Base-by-base conservation (phyloP, 768 basidiomycete species). In the Suillus spraguei region DNA sequence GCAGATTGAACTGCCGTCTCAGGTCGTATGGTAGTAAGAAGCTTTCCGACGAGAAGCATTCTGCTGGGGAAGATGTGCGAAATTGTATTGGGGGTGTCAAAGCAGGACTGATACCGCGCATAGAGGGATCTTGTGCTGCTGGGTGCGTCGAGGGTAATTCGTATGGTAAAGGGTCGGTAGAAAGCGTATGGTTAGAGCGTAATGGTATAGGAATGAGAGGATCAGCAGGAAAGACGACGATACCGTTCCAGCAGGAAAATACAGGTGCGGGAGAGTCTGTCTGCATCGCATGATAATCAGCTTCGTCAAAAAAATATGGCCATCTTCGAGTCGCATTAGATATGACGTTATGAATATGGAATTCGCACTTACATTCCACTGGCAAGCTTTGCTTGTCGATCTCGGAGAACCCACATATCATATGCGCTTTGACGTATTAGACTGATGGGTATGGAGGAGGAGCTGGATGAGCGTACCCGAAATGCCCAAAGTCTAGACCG, bases 201-300 rank as follows among this genome's bases (percentile, higher is more conserved):
- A 80, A 72, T 54, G 72, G 63, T 41, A 78, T 62, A 16, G 81
- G 36, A n/a, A 81, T 71, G 36, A 82, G 52, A 5, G 81, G 79
- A 58, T 82, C 81, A 0, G 81, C 76, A 10, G 66, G 50, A 66
- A 82, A 77, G 3, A 76, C 77, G 55, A 73, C 73, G 65, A 82
- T 79, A 38, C n/a, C 81, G 58, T 82, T 82, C 81, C 81, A 82
- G 69, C 81, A 82, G 0, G 78, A 64, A 62, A 80, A 79, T 7
- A 81, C 81, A 11, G 81, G 80, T 2, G 74, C 81, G 13, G 81
- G 79, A 16, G 76, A 74, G 41, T 78, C 81, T 13, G 60, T 65
- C 58, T 74, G 69, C 67, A 82, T 73, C 4, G 77, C 76, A 47
- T 71, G 66, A 64, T 73, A 71, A 58, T 68, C 77, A 11, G 72